These are phyloP conservation scores for Pichia gijzeniarum DNA, from an alignment of 805 yeast genomes.

Conservation along the genomic window DNA sequence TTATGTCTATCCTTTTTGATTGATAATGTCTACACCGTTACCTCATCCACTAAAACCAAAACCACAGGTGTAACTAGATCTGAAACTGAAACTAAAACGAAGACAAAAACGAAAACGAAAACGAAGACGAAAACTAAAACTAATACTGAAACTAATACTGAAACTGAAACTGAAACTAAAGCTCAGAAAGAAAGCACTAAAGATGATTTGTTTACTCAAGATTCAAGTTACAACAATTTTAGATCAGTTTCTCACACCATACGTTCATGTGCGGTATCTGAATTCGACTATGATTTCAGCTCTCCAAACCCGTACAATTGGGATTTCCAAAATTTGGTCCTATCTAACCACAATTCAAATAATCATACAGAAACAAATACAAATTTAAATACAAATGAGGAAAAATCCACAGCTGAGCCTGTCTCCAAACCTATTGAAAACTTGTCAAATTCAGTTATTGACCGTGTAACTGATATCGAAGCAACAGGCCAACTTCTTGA, in stretches of 20 bases:
- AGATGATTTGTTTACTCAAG: neutral
- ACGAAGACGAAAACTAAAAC: no score
- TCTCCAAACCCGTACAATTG: slow-evolving; percentile 26
- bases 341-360: slow-evolving; percentile 8
- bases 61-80: no score
- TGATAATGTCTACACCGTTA: no score
- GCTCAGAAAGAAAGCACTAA: neutral
- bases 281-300: slow-evolving; percentile 26
- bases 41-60: no score
- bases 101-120: no score
- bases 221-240: slow-evolving; percentile 1
- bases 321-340: slow-evolving; percentile 22
- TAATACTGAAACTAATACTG: no score
- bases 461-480: neutral
- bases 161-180: neutral
- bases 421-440: no score
- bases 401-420: neutral
- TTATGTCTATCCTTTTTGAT: no score
- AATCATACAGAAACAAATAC: neutral
- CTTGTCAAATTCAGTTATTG: neutral
- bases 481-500: neutral
- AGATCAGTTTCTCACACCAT: slow-evolving; percentile 2
- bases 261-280: slow-evolving; percentile 28
- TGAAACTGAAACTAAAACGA: no score
- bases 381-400: neutral